Evolutionary conservation across 306 rosid genomes (phyloP), one percentile per base, ranked within the genome.

Genomic region (Pyrus communis): DNA sequence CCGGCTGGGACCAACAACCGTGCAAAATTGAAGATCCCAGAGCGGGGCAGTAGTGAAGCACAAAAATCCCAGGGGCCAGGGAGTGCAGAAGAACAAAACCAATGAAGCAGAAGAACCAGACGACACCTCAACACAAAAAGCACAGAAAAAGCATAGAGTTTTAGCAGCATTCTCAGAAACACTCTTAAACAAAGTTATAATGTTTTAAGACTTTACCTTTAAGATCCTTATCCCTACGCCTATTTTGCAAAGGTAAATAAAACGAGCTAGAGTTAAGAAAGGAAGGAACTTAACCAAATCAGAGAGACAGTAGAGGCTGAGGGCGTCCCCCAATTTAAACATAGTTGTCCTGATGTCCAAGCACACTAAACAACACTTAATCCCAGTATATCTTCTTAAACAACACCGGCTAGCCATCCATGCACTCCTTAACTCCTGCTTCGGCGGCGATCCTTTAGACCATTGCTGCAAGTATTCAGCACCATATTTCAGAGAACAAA

Each of bases 391-490:
- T 82, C 86, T 85, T 82, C 88, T 78, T 69, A 51, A 79, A 77
- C 78, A 78, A 63, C 64, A 69, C 75, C 82, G 76, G 66, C 73
- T 45, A 70, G 70, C 74, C 49, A 62, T 68, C 76, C 66, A 77
- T 14, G 38, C 68, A 51, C 72, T 77, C 82, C 74, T 92, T 80
- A 95, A 80, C 99, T 95, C 82, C 97, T 91, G 92, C 97, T 92
- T 23, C 97, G 75, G 83, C 90, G 97, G 0, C 97, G 91, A 33
- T 95, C 99, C 88, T 90, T 92, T 62, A 91, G 60, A 45, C 97
- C 97, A 82, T 92, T 95, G 73, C 99, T 95, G 93, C 83, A 92
- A 42, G 62, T 67, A 51, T 18, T 69, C 75, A 85, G 43, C 69
- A 52, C 43, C 30, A 19, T 4, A 59, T 2, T 46, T 45, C 4